A percentile compares a stretch with the other conserved stretches of the same genome.
phyloP scores from a whole-genome alignment of 495 filamentous ascomycete species.

The Daldinia vernicosa region DNA sequence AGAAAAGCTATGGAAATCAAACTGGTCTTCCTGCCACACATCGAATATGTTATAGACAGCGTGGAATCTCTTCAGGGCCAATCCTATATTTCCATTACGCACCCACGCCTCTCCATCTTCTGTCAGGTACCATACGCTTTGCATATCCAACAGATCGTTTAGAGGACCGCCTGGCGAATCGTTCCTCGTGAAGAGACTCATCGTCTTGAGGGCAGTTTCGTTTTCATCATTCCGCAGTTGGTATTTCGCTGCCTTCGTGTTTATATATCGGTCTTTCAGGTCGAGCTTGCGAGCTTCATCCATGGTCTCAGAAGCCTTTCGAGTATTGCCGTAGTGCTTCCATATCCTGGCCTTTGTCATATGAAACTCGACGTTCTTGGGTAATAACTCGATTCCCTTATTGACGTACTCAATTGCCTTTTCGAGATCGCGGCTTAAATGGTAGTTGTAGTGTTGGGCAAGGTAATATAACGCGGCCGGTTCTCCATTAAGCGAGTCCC shows the following conservation, averaged over 20 bases:
- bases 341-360: conserved; percentile 95
- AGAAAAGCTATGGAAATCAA: conserved; percentile 98
- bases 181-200: conserved; percentile 91
- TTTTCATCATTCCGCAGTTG: conserved; percentile 92
- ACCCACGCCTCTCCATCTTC: conserved; percentile 93
- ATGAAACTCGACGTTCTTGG: conserved; percentile 86
- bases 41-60: conserved; percentile 92
- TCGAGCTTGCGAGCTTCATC: conserved; percentile 86
- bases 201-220: conserved; percentile 81
- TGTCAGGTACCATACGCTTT: conserved; percentile 96
- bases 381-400: conserved; percentile 78
- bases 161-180: conserved; percentile 88
- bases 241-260: conserved; percentile 97
- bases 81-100: conserved; percentile 80
- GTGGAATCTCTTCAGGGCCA: conserved; percentile 91
- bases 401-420: conserved; percentile 86
- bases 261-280: conserved; percentile 93
- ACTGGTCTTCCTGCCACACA: conserved; percentile 97
- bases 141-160: conserved; percentile 95
- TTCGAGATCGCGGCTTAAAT: conserved; percentile 80
- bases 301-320: conserved; percentile 88
- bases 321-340: conserved; percentile 85
- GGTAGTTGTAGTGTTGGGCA: conserved; percentile 95
- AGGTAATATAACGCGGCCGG: conserved; percentile 89
- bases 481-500: conserved; percentile 70